Evolutionary conservation across 257 asterid species (phyloP).

Genomic region (Gentiana macrophylla): DNA sequence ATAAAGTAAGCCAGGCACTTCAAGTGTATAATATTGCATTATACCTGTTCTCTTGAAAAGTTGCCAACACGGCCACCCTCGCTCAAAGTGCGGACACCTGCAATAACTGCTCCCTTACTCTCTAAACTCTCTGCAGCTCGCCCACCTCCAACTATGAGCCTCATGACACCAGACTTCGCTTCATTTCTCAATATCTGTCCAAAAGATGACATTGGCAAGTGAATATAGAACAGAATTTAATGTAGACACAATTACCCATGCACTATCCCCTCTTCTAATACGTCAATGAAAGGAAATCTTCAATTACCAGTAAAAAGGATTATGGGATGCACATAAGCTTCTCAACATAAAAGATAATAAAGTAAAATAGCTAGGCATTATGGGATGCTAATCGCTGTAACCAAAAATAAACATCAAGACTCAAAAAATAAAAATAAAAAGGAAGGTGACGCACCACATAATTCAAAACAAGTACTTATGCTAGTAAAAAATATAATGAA

Average conservation of each 20-base stretch:
- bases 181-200: conserved; percentile 70
- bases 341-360: neutral
- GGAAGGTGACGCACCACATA: no score
- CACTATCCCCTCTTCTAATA: neutral
- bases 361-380: neutral
- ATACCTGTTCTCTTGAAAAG: conserved; percentile 97
- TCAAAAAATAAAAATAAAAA: neutral
- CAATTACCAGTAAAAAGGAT: neutral
- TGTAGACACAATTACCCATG: neutral
- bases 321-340: no score
- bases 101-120: conserved; percentile 83
- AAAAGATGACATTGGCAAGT: neutral
- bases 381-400: neutral
- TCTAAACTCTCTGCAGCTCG: conserved; percentile 86
- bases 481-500: neutral
- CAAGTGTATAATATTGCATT: conserved; percentile 7
- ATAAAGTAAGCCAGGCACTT: neutral
- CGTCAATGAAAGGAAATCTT: neutral
- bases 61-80: conserved; percentile 99
- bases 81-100: conserved; percentile 96
- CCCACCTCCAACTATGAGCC: conserved; percentile 99
- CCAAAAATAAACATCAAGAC: neutral
- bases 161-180: conserved; percentile 98
- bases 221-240: conserved; percentile 4
- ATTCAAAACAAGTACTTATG: neutral